Evolutionary conservation across 2,329 filamentous ascomycete genomes (phyloP), one percentile per base, ranked within the genome.

Genomic region (Microdochium nivale): DNA sequence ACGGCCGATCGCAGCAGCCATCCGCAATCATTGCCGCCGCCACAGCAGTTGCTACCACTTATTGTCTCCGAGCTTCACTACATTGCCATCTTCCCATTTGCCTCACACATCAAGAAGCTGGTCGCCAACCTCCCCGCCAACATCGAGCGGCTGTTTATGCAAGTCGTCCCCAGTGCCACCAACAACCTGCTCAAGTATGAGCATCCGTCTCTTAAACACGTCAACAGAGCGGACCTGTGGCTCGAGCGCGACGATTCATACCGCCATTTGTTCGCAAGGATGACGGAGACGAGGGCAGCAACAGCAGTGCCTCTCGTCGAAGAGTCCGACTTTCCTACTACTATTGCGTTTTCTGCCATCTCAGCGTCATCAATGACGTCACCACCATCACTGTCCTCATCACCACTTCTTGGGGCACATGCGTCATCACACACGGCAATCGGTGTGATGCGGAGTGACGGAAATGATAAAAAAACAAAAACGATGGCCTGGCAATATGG

Each of bases 41-140:
- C 27, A 30, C 53, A 59, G 27, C 58, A 66, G 2, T 61, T 70
- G 14, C 58, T 79, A 10, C 67, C 70, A 0, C 55, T 63, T 7
- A 70, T 70, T 3, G 62, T 84, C 47, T 67, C 69, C 14, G 69
- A 74, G 21, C 65, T 86, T 47, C 71, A 70, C 51, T 88, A 87
- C 61, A 75, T 84, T 2, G 82, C 80, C 35, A 77, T 87, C 8
- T 89, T 88, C 58, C 86, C 86, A 80, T 84, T 33, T 5, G 27
- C 27, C 5, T 74, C 76, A 48, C 75, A 76, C 5, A 84, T 88
- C 61, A 73, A 87, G 49, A 67, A 75, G 35, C 68, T 67, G 46
- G 67, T 80, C 1, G 63, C 80, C 1, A 62, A 67, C 2, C 58
- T 70, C 52, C 73, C 84, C 54, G 75, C 74, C 1, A 72, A 66